Evolutionary conservation across 1,284 basidiomycete species (phyloP), one percentile per base, ranked within the genome.

Genomic region (Afroboletus lepidellus): DNA sequence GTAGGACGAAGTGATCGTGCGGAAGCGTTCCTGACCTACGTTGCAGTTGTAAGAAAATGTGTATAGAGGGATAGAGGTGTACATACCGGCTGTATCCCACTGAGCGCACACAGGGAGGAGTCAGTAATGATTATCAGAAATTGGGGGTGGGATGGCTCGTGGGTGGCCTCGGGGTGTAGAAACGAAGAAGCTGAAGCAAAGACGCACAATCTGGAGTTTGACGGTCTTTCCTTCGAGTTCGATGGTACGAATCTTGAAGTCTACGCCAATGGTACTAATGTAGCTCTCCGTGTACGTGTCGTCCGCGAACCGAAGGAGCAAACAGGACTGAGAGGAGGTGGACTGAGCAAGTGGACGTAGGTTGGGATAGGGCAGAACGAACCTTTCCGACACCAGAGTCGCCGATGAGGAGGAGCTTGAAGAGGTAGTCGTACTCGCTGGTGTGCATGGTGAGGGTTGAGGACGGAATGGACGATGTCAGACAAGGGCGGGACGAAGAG

Each of bases 231-330:
- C 96, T 73, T 99, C 97, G 50, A 99, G 83, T 75, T 99, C 97
- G 72, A 99, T 98, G 44, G 97, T 99, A 64, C 97, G 84, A 77
- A 99, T 99, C 89, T 99, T 99, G 81, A 99, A 99, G 79, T 99
- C 97, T 55, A 99, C 94, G 60, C 96, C 96, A 74, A 99, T 99
- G 27, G 96, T 99, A 60, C 90, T 94, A 74, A 99, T 98, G 77
- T 98, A 99, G 68, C 91, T 94, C 74, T 98, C 95, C 51, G 97
- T 99, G 81, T 98, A 99, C 54, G 96, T 96, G 74, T 99, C 97
- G 75, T 99, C 97, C 65, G 95, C 96, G 72, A 99, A 99, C 70
- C 97, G 94, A 54, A 99, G 84, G 52, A 99, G 85, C 56, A 99
- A 80, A 80, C 97, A 99, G 44, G 96, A 98, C 87, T 99, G 79